Evolutionary conservation across 2,329 filamentous ascomycete genomes (phyloP).

Genomic region (Aspergillus hortae): DNA sequence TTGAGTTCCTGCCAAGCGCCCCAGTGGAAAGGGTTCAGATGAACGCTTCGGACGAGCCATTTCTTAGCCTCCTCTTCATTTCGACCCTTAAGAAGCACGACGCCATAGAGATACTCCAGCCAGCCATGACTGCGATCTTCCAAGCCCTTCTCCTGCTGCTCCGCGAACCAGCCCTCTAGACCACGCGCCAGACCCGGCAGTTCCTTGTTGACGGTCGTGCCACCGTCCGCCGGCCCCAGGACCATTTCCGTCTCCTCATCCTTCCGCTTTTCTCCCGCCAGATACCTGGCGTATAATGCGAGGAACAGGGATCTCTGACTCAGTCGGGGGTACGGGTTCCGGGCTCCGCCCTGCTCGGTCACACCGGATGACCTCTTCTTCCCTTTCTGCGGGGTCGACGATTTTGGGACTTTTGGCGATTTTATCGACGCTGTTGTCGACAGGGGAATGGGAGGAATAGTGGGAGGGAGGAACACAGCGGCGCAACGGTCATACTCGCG

Average conservation of each 20-base stretch:
- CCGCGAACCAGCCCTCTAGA: constrained; percentile 75
- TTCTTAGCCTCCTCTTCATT: constrained; percentile 81
- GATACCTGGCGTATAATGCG: constrained; percentile 84
- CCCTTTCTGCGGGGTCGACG: constrained; percentile 48
- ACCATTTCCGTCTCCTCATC: constrained; percentile 98
- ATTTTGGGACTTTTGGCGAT: constrained; percentile 36
- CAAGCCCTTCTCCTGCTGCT: constrained; percentile 59
- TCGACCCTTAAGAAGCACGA: constrained; percentile 85
- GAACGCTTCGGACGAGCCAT: constrained; percentile 84
- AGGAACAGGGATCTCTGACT: constrained; percentile 93
- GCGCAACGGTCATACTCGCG: constrained; percentile 93
- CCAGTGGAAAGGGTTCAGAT: constrained; percentile 93
- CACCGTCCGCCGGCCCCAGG: constrained; percentile 85
- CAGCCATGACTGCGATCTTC: constrained; percentile 74
- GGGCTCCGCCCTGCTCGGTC: constrained; percentile 29
- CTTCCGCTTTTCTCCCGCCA: constrained; percentile 92
- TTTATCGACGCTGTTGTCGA: constrained; percentile 29
- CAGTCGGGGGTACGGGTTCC: constrained; percentile 49
- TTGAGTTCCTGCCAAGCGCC: constrained; percentile 93
- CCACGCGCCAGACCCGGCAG: constrained; percentile 70
- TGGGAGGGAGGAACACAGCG: constrained; percentile 79
- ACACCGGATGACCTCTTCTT: constrained; percentile 57
- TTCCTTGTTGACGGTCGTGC: constrained; percentile 80
- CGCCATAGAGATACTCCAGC: constrained; percentile 79
- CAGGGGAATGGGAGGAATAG: constrained; percentile 66